Evolutionary conservation across 305 asterid species (phyloP).

Genomic region (Fraxinus floribunda): DNA sequence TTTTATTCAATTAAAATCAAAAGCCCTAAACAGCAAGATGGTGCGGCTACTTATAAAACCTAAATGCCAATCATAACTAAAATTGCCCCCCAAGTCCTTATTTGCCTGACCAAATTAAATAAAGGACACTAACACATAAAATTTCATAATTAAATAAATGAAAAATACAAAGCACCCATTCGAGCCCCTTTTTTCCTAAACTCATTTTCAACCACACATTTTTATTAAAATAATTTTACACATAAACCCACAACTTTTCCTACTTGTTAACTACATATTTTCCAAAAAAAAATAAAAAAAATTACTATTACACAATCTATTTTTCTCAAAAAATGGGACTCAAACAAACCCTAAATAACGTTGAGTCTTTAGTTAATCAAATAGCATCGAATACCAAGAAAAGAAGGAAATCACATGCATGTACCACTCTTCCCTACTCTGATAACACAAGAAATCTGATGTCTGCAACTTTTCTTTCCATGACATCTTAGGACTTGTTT

Average conservation of each 20-base stretch:
- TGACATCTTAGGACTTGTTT: slow-evolving; percentile 18
- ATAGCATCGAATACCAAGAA: background rate
- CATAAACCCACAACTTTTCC: background rate
- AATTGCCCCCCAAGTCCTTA: background rate
- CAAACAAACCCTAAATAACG: background rate
- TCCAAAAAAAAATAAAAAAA: background rate
- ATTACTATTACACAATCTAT: background rate
- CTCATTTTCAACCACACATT: background rate
- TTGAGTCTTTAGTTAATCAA: background rate
- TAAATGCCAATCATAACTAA: background rate
- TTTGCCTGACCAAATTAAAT: background rate
- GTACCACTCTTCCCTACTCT: background rate
- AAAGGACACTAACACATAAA: background rate
- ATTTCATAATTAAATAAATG: background rate
- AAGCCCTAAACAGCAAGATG: background rate
- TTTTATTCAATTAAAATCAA: background rate
- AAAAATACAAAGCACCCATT: background rate
- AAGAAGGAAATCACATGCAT: slow-evolving; percentile 4
- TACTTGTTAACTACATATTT: background rate
- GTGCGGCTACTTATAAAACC: background rate
- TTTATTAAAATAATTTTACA: background rate
- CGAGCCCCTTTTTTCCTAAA: background rate
- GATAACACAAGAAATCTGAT: slow-evolving; percentile 14
- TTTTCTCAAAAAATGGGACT: background rate
- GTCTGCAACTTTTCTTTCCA: slow-evolving; percentile 8